These are phyloP conservation scores for Takashimella koratensis DNA, from an alignment of 1,284 basidiomycete genomes.

Conservation along the genomic window DNA sequence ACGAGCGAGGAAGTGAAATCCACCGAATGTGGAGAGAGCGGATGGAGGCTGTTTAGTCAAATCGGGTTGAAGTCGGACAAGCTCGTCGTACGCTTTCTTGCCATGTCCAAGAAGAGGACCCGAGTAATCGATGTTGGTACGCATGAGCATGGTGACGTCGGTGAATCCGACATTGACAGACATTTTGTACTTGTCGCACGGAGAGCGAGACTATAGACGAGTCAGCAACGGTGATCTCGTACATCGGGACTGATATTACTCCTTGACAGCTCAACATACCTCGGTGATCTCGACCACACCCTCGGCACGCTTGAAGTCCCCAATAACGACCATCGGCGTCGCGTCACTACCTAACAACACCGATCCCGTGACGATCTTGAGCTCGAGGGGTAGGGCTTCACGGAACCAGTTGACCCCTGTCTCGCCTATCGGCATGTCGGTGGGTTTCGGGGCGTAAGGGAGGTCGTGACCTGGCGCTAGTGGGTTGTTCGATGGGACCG, in stretches of 20 bases:
- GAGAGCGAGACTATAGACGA: slow-evolving; percentile 79
- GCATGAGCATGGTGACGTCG: slow-evolving; percentile 61
- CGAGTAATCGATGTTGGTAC: slow-evolving; percentile 72
- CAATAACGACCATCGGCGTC: slow-evolving; percentile 72
- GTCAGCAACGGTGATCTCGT: too few relatives aligned
- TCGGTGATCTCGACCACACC: slow-evolving; percentile 75
- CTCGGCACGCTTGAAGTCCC: slow-evolving; percentile 66
- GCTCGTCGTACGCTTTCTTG: slow-evolving; percentile 58
- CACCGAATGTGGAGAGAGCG: slow-evolving; percentile 29
- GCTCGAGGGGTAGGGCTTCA: slow-evolving; percentile 73
- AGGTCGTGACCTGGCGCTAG: slow-evolving; percentile 60
- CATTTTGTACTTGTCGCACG: slow-evolving; percentile 74
- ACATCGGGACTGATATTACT: not conserved
- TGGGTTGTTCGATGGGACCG: not conserved
- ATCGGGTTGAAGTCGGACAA: slow-evolving; percentile 52
- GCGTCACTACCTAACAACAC: slow-evolving; percentile 79
- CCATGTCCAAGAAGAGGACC: slow-evolving; percentile 65
- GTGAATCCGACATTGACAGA: slow-evolving; percentile 66
- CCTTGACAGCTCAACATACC: slow-evolving; percentile 49
- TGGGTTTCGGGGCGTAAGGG: slow-evolving; percentile 5
- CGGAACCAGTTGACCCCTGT: slow-evolving; percentile 50
- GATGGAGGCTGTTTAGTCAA: slow-evolving; percentile 37
- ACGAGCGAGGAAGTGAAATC: slow-evolving; percentile 38
- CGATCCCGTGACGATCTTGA: slow-evolving; percentile 67
- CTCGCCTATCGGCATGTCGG: slow-evolving; percentile 7